A percentile compares a stretch with the other conserved stretches of the same genome.
These are phyloP conservation scores for Paramecium bursaria DNA, from an alignment of 73 alveolate genomes.

Conservation along the genomic window DNA sequence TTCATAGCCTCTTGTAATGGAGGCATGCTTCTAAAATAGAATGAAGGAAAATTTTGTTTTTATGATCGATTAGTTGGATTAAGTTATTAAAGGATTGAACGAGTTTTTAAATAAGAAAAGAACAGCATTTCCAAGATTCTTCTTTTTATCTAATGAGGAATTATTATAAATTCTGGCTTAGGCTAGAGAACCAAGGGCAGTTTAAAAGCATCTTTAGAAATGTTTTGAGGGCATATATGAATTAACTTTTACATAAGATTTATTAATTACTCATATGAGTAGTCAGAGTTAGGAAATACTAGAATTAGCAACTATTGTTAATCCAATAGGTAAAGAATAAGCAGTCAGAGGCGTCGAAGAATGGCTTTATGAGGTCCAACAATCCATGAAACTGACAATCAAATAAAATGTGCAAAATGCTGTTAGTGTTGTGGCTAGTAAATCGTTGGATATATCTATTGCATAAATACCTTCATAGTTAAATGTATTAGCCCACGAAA, in stretches of 20 bases:
- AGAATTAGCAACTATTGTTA: constrained; percentile 37
- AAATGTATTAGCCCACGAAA: constrained; percentile 59
- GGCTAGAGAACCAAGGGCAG: constrained; percentile 82
- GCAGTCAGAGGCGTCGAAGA: constrained; percentile 76
- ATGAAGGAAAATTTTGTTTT: constrained; percentile 78
- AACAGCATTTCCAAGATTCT: constrained; percentile 90
- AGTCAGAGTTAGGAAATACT: constrained; percentile 76
- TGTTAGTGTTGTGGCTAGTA: constrained; percentile 29
- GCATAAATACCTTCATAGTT: constrained; percentile 58
- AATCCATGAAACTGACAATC: constrained; percentile 62
- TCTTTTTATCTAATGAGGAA: constrained; percentile 97
- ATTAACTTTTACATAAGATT: constrained; percentile 74
- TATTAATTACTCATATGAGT: constrained; percentile 67
- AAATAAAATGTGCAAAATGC: constrained; percentile 3
- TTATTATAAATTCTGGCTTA: constrained; percentile 93
- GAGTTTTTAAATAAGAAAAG: constrained; percentile 93
- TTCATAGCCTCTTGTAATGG: constrained; percentile 89
- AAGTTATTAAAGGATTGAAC: constrained; percentile 91
- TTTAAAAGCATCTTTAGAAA: constrained; percentile 79
- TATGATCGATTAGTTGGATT: constrained; percentile 87
- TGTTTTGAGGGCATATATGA: constrained; percentile 87
- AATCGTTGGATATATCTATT: constrained; percentile 36
- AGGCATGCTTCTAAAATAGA: constrained; percentile 87
- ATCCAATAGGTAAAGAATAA: constrained; percentile 81
- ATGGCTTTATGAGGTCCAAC: constrained; percentile 66